Conservation (phyloP, 371 early-diverging fungal genomes). For the Nosema muscidifuracis region DNA sequence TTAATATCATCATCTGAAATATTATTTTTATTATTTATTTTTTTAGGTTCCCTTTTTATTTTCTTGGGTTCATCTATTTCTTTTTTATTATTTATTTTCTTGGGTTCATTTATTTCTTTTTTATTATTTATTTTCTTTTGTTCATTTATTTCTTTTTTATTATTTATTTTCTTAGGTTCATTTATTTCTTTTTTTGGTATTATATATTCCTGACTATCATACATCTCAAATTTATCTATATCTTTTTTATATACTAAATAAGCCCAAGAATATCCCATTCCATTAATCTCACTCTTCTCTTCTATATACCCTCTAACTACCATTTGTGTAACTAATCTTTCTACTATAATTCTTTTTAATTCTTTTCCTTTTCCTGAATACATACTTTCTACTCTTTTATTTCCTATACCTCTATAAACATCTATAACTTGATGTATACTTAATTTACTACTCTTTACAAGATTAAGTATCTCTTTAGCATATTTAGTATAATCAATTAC, state of each 20-base stretch:
- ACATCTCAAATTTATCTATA: constrained; percentile 66
- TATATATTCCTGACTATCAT: constrained; percentile 44
- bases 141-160: background rate
- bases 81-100: no score
- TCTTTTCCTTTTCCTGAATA: constrained; percentile 67
- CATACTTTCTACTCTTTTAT: constrained; percentile 64
- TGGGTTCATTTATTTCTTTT: background rate
- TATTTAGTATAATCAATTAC: constrained; percentile 48
- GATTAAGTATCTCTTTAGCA: constrained; percentile 34
- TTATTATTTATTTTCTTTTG: background rate
- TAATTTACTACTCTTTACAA: constrained; percentile 64
- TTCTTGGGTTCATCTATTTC: no score
- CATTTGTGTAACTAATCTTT: constrained; percentile 47
- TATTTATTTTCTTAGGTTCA: background rate
- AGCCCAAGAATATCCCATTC: constrained; percentile 49
- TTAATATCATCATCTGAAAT: no score
- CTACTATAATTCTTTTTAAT: constrained; percentile 40
- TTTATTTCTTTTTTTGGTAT: background rate
- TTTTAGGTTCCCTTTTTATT: no score
- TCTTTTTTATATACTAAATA: constrained; percentile 44
- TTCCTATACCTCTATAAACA: constrained; percentile 70
- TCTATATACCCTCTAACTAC: constrained; percentile 50
- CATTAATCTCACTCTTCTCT: constrained; percentile 44
- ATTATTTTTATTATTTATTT: no score
- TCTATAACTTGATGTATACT: constrained; percentile 71